Percentiles rank a stretch among this genome's conserved stretches.
Evolutionary conservation across 139 green algal species (phyloP).

Genomic region (Desmodesmus armatus): DNA sequence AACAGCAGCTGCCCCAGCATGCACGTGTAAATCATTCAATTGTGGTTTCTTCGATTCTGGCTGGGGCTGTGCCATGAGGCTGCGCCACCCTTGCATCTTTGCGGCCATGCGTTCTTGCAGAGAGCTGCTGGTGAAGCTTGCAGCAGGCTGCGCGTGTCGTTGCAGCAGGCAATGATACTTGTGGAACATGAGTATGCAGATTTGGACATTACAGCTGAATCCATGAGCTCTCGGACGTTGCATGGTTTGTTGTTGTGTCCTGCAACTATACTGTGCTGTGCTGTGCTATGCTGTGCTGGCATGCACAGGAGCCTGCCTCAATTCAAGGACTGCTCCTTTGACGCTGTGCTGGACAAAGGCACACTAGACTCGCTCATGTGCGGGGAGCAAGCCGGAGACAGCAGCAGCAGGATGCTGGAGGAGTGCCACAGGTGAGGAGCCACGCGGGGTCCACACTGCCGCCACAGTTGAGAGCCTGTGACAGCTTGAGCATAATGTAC

Average conservation of each 20-base stretch:
- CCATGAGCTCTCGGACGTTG: neutral
- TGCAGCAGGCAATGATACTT: neutral
- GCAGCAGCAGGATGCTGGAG: conserved; percentile 33
- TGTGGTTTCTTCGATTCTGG: too few species aligned
- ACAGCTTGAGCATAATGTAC: too few species aligned
- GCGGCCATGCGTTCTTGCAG: too few species aligned
- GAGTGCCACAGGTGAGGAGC: conserved; percentile 46
- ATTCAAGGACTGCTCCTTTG: conserved; percentile 49
- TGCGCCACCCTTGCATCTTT: too few species aligned
- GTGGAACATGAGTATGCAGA: neutral
- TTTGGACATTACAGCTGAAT: neutral
- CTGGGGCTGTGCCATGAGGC: too few species aligned
- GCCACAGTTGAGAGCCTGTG: too few species aligned
- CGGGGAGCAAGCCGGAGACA: neutral
- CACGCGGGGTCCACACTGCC: too few species aligned
- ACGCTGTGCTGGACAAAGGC: conserved; percentile 68
- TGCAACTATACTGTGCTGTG: neutral
- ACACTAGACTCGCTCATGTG: conserved; percentile 67
- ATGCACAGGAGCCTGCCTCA: conserved; percentile 47
- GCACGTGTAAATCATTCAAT: too few species aligned
- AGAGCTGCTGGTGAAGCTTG: too few species aligned
- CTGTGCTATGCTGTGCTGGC: neutral
- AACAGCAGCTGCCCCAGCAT: too few species aligned
- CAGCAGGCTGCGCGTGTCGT: neutral
- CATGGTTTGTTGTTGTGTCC: neutral